Base-by-base conservation (phyloP, 345 rosid genomes). In the Eucalyptus erythrocorys region DNA sequence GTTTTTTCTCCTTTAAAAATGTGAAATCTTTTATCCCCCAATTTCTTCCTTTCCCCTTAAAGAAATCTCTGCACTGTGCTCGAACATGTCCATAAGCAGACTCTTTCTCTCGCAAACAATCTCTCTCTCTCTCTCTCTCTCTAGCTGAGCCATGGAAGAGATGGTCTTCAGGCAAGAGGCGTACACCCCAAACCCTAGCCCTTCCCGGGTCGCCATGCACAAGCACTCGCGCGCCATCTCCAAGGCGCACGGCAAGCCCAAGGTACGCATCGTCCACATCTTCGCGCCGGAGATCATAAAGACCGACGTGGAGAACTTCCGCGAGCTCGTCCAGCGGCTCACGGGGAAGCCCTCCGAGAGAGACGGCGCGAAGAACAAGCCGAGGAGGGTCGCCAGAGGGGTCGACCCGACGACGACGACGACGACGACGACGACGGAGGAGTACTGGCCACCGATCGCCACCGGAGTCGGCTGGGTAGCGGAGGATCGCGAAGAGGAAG, bases 221-320 rank as follows among this genome's bases (percentile, higher is more conserved):
- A 94, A 89, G 86, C 88, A 91, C 30, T 97, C 99, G 32, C 92
- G 89, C 8, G 84, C 91, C 26, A 93, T 94, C 51, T 90, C 96
- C 66, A 96, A 97, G 92, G 48, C 92, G 32, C 95, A 76, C 84
- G 12, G 84, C 84, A 76, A 96, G 95, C 98, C 98, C 5, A 95
- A 94, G 92, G 93, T 97, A 21, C 94, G 98, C 42, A 95, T 98
- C 48, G 94, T 97, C 88, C 99, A 98, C 94, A 93, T 96, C 90
- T 95, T 94, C 91, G 98, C 98, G 48, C 99, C 99, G 24, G 98
- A 96, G 93, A 96, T 98, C 93, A 98, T 97, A 95, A 94, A 96
- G 90, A 97, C 99, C 34, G 99, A 97, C 90, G 98, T 91, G 24
- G 96, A 94, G 14, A 97, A 95, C 94, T 98, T 98, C 90, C 90